These are phyloP conservation scores for Cyclocybe cylindracea DNA, from an alignment of 768 basidiomycete genomes.

Conservation along the genomic window DNA sequence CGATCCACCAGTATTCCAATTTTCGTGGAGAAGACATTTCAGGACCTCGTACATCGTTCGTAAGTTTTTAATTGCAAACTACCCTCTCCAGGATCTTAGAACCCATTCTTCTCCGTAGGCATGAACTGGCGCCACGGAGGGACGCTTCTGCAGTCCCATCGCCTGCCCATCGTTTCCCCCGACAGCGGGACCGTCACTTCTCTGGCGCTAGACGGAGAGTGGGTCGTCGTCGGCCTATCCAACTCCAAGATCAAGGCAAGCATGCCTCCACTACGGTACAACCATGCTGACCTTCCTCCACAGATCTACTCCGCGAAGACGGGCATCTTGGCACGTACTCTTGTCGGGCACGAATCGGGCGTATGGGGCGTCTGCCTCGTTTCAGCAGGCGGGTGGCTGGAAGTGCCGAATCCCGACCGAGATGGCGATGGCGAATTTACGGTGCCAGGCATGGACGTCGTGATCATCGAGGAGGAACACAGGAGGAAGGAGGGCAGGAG, in stretches of 20 bases:
- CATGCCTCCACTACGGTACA: slow-evolving; percentile 29
- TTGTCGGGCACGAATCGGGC: slow-evolving; percentile 85
- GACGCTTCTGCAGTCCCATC: slow-evolving; percentile 65
- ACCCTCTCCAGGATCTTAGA: not conserved
- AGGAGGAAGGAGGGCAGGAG: not conserved
- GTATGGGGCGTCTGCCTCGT: slow-evolving; percentile 92
- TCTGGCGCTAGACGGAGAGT: slow-evolving; percentile 78
- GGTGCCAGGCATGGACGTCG: too few relatives aligned
- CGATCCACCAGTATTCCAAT: slow-evolving; percentile 16
- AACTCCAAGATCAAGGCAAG: slow-evolving; percentile 86
- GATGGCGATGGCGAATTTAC: not conserved
- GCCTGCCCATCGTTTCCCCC: slow-evolving; percentile 35
- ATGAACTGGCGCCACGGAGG: slow-evolving; percentile 83
- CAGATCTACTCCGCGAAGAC: slow-evolving; percentile 44
- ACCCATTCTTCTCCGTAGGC: slow-evolving; percentile 41
- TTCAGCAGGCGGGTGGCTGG: slow-evolving; percentile 16
- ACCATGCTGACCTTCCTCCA: too few relatives aligned
- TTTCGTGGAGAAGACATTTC: slow-evolving; percentile 73
- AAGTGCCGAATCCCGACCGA: not conserved
- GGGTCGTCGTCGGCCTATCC: slow-evolving; percentile 88
- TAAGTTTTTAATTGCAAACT: slow-evolving; percentile 32
- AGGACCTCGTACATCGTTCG: slow-evolving; percentile 71
- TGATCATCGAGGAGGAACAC: not conserved
- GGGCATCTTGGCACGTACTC: slow-evolving; percentile 73
- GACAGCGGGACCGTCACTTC: slow-evolving; percentile 61